These are phyloP conservation scores for Eucalyptus leucophloia DNA, from an alignment of 345 rosid species.

Conservation along the genomic window DNA sequence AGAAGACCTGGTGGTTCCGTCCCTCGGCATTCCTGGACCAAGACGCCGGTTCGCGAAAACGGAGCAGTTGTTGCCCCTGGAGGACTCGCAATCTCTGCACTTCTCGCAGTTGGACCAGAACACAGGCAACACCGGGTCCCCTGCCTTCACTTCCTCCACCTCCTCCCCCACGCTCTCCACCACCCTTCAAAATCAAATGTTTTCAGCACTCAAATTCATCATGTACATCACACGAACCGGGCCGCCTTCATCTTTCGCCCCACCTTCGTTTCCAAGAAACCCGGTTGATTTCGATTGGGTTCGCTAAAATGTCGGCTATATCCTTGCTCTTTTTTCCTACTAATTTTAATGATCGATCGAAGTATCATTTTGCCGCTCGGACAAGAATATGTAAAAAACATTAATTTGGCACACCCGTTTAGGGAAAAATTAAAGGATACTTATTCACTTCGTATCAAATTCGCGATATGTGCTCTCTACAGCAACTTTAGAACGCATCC, in stretches of 20 bases:
- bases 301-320: background rate
- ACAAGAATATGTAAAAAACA: background rate
- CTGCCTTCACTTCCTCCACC: constrained; percentile 40
- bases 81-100: constrained; percentile 42
- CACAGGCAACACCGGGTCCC: constrained; percentile 53
- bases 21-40: background rate
- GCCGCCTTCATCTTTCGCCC: background rate
- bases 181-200: constrained; percentile 10
- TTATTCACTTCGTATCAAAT: background rate
- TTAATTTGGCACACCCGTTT: background rate
- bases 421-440: background rate
- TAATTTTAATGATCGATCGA: background rate
- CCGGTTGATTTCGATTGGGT: background rate
- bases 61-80: constrained; percentile 38
- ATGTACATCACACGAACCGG: background rate
- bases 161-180: constrained; percentile 69
- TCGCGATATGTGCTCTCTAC: background rate
- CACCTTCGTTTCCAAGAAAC: background rate
- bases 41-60: background rate
- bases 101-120: constrained; percentile 40
- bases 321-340: background rate
- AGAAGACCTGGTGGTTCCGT: constrained; percentile 27
- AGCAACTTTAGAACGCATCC: background rate
- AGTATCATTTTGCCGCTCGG: background rate
- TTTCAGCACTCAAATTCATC: background rate